Percentiles rank a stretch among this genome's conserved stretches.
Conservation (phyloP, 176 grass and related monocot genomes). For the Aegilops sharonensis region DNA sequence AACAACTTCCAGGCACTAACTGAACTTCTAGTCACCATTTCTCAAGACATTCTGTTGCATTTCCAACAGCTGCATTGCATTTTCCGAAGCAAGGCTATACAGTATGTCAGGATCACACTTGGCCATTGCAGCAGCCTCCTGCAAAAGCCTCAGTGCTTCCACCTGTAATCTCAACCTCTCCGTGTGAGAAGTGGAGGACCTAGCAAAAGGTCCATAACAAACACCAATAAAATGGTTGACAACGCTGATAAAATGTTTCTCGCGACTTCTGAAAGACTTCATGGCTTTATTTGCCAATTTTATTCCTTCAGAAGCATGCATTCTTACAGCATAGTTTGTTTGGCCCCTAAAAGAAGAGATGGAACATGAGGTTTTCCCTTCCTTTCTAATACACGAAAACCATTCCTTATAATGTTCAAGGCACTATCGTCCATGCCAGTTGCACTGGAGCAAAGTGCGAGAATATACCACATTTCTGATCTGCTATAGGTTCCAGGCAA, state of each 20-base stretch:
- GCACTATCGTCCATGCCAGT: constrained; percentile 67
- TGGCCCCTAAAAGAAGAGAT: constrained; percentile 80
- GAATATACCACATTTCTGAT: background rate
- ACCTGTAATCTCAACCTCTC: constrained; percentile 52
- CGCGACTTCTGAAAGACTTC: constrained; percentile 42
- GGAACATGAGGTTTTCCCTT: constrained; percentile 71
- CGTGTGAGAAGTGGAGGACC: constrained; percentile 50
- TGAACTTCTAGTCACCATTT: constrained; percentile 40
- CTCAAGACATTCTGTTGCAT: constrained; percentile 61
- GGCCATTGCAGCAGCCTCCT: constrained; percentile 44
- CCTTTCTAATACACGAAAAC: constrained; percentile 54
- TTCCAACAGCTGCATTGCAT: constrained; percentile 62
- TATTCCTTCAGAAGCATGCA: constrained; percentile 58
- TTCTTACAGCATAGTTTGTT: constrained; percentile 70
- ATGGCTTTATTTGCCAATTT: constrained; percentile 62
- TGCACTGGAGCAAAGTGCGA: constrained; percentile 55
- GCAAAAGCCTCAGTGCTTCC: constrained; percentile 49
- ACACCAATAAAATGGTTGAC: constrained; percentile 67
- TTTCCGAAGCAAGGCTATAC: constrained; percentile 41
- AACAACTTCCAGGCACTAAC: no score
- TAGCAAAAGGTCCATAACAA: constrained; percentile 60
- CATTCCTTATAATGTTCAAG: constrained; percentile 73
- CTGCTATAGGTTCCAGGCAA: constrained; percentile 65
- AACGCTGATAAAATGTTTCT: constrained; percentile 56
- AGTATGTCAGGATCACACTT: constrained; percentile 45